phyloP scores from a whole-genome alignment of 1,284 basidiomycete genomes.

The Megacollybia platyphylla region DNA sequence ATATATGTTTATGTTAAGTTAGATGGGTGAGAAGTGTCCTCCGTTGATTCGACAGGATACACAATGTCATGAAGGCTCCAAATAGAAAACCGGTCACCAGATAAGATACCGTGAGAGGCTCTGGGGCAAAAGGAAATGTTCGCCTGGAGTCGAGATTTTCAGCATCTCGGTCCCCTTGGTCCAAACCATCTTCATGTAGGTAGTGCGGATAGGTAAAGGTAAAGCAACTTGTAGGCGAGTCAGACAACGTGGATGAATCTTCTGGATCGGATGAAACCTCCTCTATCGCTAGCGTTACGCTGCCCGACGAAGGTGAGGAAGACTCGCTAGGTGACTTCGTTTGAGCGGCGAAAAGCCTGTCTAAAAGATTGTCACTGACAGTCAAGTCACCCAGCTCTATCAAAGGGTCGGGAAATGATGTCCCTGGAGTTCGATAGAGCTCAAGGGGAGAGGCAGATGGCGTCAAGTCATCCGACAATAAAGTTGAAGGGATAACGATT shows the following conservation, averaged over 20 bases:
- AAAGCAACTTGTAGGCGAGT: not conserved
- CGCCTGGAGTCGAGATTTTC: constrained; percentile 4
- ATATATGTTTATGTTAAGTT: too few relatives aligned
- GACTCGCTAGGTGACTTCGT: not conserved
- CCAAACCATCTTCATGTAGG: not conserved
- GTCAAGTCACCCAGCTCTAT: not conserved
- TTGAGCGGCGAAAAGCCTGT: not conserved
- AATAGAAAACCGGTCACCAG: constrained; percentile 41
- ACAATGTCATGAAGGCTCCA: constrained; percentile 39
- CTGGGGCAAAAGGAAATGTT: constrained; percentile 13
- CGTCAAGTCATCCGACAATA: too few relatives aligned
- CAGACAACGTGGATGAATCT: too few relatives aligned
- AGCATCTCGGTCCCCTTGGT: constrained; percentile 4
- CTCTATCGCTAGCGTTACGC: not conserved
- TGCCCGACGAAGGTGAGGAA: too few relatives aligned
- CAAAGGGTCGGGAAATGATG: not conserved
- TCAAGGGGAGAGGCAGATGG: not conserved
- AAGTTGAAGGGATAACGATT: not conserved
- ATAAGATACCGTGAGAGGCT: constrained; percentile 33
- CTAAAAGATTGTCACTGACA: not conserved
- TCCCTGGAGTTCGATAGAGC: not conserved
- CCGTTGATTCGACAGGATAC: constrained; percentile 34
- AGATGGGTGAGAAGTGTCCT: constrained; percentile 24
- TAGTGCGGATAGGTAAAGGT: not conserved
- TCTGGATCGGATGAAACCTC: not conserved